These are phyloP conservation scores for Lasiodiplodia sp. DNA, from an alignment of 2,329 filamentous ascomycete species.

Conservation along the genomic window DNA sequence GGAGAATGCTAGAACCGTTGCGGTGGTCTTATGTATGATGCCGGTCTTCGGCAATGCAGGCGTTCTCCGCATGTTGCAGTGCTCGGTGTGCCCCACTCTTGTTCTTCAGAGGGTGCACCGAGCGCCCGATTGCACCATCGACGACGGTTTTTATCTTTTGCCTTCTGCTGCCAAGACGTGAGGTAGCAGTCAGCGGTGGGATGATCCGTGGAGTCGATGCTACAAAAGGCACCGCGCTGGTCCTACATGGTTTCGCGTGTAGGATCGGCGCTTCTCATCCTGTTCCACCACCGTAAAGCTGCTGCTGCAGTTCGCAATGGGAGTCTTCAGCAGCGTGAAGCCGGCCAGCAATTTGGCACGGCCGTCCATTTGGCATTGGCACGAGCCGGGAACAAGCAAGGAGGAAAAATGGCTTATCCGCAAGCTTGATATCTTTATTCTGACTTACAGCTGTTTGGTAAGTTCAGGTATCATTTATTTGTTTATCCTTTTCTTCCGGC, in stretches of 20 bases:
- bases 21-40: not conserved
- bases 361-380: constrained; percentile 29
- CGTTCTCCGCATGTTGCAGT: not conserved
- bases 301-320: not conserved
- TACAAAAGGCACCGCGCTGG: constrained; percentile 16
- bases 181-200: not conserved
- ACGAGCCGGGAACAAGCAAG: constrained; percentile 31
- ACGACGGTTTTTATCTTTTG: not conserved
- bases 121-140: constrained; percentile 28
- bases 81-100: constrained; percentile 21
- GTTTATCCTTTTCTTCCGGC: not conserved
- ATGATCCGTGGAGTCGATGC: not conserved
- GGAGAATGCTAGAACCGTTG: not conserved
- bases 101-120: not conserved
- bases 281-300: not conserved
- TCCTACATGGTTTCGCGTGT: not conserved
- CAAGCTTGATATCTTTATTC: constrained; percentile 34
- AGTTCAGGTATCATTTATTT: not conserved
- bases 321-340: constrained; percentile 3
- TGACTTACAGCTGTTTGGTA: constrained; percentile 34
- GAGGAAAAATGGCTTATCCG: constrained; percentile 34
- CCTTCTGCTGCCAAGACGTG: not conserved
- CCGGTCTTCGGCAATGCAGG: constrained; percentile 18
- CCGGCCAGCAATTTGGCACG: not conserved
- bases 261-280: not conserved